Evolutionary conservation across 2,329 filamentous ascomycete species (phyloP).

Genomic region (Cordyceps cicadae): DNA sequence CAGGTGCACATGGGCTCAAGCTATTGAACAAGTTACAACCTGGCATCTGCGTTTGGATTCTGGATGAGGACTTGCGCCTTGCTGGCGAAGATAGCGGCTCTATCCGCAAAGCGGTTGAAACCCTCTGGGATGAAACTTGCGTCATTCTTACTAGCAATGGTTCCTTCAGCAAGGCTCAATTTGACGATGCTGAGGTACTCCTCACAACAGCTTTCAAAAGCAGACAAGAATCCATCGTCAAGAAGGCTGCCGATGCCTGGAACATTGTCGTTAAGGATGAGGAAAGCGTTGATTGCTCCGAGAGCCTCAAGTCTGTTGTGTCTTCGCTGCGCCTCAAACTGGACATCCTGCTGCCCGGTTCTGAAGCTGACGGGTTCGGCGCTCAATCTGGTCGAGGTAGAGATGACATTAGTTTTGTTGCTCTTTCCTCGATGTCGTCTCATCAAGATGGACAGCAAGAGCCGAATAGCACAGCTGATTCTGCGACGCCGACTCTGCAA

Average conservation of each 20-base stretch:
- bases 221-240: conserved; percentile 48
- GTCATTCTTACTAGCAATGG: conserved; percentile 27
- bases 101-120: conserved; percentile 34
- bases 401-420: conserved; percentile 33
- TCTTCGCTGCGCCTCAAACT: conserved; percentile 48
- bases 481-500: conserved; percentile 14
- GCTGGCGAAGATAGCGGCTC: conserved; percentile 31
- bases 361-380: conserved; percentile 31
- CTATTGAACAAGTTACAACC: conserved; percentile 53
- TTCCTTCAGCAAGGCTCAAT: conserved; percentile 33
- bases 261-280: conserved; percentile 58
- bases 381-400: conserved; percentile 36
- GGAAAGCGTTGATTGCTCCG: conserved; percentile 54
- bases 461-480: background rate
- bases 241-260: conserved; percentile 50
- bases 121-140: conserved; percentile 44
- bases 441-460: conserved; percentile 17
- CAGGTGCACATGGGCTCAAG: conserved; percentile 20
- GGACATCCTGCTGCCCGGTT: conserved; percentile 38
- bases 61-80: conserved; percentile 42
- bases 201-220: conserved; percentile 49
- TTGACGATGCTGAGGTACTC: conserved; percentile 46
- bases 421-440: conserved; percentile 24
- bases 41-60: conserved; percentile 55
- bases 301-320: conserved; percentile 53